phyloP scores from a whole-genome alignment of 805 yeast species.

The Wickerhamomyces bovis region DNA sequence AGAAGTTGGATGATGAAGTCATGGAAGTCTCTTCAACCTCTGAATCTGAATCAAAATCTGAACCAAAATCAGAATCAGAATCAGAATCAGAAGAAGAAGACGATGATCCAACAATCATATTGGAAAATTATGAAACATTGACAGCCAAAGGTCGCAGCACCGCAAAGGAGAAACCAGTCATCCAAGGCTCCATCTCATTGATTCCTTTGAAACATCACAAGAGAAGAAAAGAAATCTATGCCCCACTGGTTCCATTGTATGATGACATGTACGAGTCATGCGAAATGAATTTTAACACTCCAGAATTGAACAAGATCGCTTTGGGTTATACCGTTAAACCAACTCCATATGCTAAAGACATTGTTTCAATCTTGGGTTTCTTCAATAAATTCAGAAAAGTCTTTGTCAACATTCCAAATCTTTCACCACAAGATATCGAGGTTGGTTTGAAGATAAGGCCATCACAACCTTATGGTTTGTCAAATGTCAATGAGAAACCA shows the following conservation, averaged over 20 bases:
- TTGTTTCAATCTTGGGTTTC: slow-evolving; percentile 17
- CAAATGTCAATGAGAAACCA: slow-evolving; percentile 11
- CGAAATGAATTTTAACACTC: neutral
- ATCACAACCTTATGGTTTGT: slow-evolving; percentile 8
- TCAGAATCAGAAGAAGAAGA: neutral
- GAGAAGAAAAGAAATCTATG: slow-evolving; percentile 19
- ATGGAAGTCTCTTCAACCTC: no score
- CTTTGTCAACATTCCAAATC: slow-evolving; percentile 14
- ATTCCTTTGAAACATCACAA: neutral
- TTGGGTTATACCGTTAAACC: slow-evolving; percentile 22
- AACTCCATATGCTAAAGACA: slow-evolving; percentile 20
- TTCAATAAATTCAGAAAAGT: slow-evolving; percentile 15
- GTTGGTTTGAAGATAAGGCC: slow-evolving; percentile 15
- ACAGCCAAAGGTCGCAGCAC: slow-evolving; percentile 20
- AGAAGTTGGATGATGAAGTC: neutral
- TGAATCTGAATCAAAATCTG: no score
- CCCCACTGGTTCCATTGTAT: slow-evolving; percentile 16
- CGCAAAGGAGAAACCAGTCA: slow-evolving; percentile 6
- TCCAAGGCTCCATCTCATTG: neutral
- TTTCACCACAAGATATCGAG: slow-evolving; percentile 24
- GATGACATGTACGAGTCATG: slow-evolving; percentile 14
- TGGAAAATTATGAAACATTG: slow-evolving; percentile 17
- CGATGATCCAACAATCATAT: slow-evolving; percentile 9
- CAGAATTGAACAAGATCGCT: slow-evolving; percentile 15
- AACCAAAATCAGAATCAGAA: no score